phyloP scores from a whole-genome alignment of 495 filamentous ascomycete genomes.

The Annulohypoxylon nitens region DNA sequence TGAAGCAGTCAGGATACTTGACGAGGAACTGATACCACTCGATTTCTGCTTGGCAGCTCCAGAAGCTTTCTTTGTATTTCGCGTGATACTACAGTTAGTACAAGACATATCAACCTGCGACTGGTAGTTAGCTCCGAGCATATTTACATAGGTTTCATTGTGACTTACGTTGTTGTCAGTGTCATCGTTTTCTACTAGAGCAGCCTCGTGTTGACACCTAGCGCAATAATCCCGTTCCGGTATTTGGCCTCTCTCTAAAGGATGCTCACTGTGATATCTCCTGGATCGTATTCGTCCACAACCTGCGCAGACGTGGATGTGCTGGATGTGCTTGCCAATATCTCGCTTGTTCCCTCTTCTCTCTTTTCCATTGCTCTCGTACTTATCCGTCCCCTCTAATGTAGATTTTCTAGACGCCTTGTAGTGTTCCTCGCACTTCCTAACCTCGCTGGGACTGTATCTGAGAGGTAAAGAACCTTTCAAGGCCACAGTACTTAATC shows the following conservation, averaged over 20 bases:
- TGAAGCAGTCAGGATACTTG: background rate
- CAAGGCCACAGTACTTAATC: background rate
- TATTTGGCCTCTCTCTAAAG: conserved; percentile 44
- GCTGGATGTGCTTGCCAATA: conserved; percentile 36
- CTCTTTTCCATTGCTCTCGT: background rate
- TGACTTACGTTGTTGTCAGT: conserved; percentile 5
- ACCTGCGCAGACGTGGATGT: conserved; percentile 42
- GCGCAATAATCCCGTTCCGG: conserved; percentile 42
- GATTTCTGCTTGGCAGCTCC: conserved; percentile 4
- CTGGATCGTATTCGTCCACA: conserved; percentile 45
- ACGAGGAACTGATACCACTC: conserved; percentile 1
- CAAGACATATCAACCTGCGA: conserved; percentile 23
- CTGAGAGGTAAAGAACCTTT: conserved; percentile 4
- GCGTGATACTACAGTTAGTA: background rate
- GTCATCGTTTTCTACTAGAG: background rate
- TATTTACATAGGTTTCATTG: background rate
- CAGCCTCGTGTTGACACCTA: conserved; percentile 33
- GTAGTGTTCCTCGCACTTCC: conserved; percentile 38
- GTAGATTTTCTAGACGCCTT: conserved; percentile 4
- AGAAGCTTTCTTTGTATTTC: conserved; percentile 10
- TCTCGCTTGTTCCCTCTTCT: conserved; percentile 1
- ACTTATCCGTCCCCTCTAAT: background rate
- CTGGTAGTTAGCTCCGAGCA: conserved; percentile 19
- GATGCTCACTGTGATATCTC: conserved; percentile 38
- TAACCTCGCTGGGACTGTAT: conserved; percentile 25